A percentile compares a stretch with the other conserved stretches of the same genome.
Evolutionary conservation across 2,329 filamentous ascomycete genomes (phyloP).

Genomic region (Talaromyces rugulosus): DNA sequence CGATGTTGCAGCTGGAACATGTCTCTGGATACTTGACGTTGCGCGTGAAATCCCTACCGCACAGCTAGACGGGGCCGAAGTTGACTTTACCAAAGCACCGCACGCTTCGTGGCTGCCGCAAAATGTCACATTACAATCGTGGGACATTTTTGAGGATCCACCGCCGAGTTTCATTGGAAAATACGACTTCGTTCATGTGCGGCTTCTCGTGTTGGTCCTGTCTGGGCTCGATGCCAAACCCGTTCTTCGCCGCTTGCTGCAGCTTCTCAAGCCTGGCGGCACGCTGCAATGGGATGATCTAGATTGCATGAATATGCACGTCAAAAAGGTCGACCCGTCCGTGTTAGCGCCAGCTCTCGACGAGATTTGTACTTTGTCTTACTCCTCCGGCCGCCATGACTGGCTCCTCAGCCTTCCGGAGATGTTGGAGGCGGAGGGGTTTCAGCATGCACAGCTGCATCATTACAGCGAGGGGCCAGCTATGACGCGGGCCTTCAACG

Average conservation of each 20-base stretch:
- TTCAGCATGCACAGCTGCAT: slow-evolving; percentile 13
- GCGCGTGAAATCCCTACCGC: slow-evolving; percentile 16
- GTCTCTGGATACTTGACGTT: slow-evolving; percentile 24
- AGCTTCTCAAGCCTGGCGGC: slow-evolving; percentile 25
- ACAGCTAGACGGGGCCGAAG: slow-evolving; percentile 22
- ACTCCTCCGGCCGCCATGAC: slow-evolving; percentile 19
- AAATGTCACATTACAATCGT: slow-evolving; percentile 12
- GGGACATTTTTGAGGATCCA: slow-evolving; percentile 21
- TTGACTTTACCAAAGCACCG: slow-evolving; percentile 21
- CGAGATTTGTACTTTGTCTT: slow-evolving; percentile 14
- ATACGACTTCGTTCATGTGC: slow-evolving; percentile 23
- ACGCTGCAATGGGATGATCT: slow-evolving; percentile 29
- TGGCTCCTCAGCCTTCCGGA: slow-evolving; percentile 17
- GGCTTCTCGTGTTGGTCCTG: slow-evolving; percentile 13
- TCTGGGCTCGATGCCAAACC: slow-evolving; percentile 13
- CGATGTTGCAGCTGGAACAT: slow-evolving; percentile 26
- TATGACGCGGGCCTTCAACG: slow-evolving; percentile 14
- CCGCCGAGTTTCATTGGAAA: slow-evolving; percentile 16
- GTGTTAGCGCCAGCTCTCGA: slow-evolving; percentile 14
- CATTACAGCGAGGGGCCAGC: slow-evolving; percentile 15
- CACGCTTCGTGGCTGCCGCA: slow-evolving; percentile 19
- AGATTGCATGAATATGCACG: slow-evolving; percentile 17
- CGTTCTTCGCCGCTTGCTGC: slow-evolving; percentile 17
- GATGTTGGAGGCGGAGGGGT: slow-evolving; percentile 13
- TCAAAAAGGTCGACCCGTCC: slow-evolving; percentile 13